These are phyloP conservation scores for Lindgomyces ingoldianus DNA, from an alignment of 495 filamentous ascomycete genomes.

Conservation along the genomic window DNA sequence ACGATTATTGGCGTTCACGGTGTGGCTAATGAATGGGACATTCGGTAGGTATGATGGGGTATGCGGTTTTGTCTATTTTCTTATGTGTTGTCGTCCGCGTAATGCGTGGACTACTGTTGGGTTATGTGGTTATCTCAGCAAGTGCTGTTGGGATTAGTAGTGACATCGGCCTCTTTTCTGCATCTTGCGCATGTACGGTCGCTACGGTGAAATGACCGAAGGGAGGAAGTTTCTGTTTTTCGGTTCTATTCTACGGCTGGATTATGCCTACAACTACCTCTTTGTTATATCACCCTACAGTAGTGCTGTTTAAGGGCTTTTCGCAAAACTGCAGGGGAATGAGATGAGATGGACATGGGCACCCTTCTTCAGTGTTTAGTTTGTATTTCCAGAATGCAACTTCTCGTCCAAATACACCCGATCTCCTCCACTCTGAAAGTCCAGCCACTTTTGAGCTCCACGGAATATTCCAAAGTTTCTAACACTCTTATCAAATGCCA, in stretches of 20 bases:
- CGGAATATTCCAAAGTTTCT: background rate
- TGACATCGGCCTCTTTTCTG: background rate
- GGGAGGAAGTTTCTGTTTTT: background rate
- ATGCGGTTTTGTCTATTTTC: background rate
- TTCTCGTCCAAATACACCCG: no score
- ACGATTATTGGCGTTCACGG: background rate
- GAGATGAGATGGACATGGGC: no score
- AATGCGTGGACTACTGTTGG: no score
- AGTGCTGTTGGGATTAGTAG: background rate
- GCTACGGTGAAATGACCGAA: background rate
- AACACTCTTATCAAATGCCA: background rate
- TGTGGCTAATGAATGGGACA: background rate
- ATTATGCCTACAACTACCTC: background rate
- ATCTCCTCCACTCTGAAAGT: no score
- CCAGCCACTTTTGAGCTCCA: no score
- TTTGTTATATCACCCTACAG: background rate
- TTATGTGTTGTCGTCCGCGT: background rate
- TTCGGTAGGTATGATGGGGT: background rate
- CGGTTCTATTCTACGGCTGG: background rate
- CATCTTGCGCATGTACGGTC: background rate
- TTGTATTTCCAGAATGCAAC: no score
- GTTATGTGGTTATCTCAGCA: background rate
- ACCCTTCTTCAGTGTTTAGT: no score
- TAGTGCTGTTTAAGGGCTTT: background rate
- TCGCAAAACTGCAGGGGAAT: no score